These are phyloP conservation scores for Epichloe festucae DNA, from an alignment of 2,329 filamentous ascomycete species.

Conservation along the genomic window DNA sequence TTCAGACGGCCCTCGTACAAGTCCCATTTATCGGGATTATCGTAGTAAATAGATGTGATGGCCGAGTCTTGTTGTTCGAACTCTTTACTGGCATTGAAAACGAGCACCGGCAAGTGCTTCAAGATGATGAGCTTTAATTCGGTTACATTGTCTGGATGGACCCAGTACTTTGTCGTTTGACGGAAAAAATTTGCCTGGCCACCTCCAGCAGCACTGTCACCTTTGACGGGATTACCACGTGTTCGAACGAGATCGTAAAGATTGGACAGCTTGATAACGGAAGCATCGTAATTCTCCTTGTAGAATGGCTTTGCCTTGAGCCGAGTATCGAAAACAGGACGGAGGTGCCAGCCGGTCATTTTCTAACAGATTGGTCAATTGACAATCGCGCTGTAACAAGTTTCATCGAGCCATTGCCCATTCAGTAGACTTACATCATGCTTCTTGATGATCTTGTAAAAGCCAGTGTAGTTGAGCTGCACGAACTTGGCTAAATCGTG, in stretches of 20 bases:
- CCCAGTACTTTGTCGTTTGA: conserved; percentile 99
- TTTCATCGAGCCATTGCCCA: background rate
- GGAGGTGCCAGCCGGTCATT: conserved; percentile 85
- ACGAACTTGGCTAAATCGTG: conserved; percentile 98
- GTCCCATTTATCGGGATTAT: conserved; percentile 89
- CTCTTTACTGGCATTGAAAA: conserved; percentile 95
- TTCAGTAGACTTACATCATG: conserved; percentile 57
- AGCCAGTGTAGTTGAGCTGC: conserved; percentile 95
- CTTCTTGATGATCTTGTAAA: conserved; percentile 99
- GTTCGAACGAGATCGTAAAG: conserved; percentile 92
- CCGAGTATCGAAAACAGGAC: conserved; percentile 87
- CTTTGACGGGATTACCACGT: conserved; percentile 80
- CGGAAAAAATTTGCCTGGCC: conserved; percentile 91
- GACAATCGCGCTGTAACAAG: background rate
- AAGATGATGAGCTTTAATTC: conserved; percentile 96
- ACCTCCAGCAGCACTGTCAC: conserved; percentile 83
- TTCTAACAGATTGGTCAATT: conserved; percentile 44
- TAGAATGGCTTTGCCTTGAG: conserved; percentile 97
- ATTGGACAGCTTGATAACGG: conserved; percentile 86
- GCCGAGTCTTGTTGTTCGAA: conserved; percentile 84
- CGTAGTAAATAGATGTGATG: conserved; percentile 97
- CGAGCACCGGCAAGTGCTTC: conserved; percentile 91
- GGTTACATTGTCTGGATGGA: conserved; percentile 95
- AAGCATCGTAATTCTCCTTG: conserved; percentile 96
- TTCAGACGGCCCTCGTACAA: conserved; percentile 88